Percentiles rank a stretch among this genome's conserved stretches.
phyloP scores from a whole-genome alignment of 2,329 filamentous ascomycete species.

The Penicillium sp. region DNA sequence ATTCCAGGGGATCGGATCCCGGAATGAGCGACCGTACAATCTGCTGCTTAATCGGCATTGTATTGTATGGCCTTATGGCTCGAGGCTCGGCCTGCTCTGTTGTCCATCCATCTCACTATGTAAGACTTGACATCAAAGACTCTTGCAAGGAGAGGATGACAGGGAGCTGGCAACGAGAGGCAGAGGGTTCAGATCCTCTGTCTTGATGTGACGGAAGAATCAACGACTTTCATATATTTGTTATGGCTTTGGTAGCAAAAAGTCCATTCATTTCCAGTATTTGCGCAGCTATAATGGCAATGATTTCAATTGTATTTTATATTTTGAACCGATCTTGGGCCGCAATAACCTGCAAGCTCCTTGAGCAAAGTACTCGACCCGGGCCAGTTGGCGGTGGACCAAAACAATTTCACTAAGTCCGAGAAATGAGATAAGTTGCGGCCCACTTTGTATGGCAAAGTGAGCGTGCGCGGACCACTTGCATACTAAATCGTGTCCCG shows the following conservation, averaged over 20 bases:
- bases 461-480: slow-evolving; percentile 2
- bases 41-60: slow-evolving; percentile 2
- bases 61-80: slow-evolving; percentile 20
- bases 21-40: slow-evolving; percentile 26
- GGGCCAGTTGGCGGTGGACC: no score
- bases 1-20: slow-evolving; percentile 20
- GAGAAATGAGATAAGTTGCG: neutral
- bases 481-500: slow-evolving; percentile 3
- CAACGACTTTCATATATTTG: slow-evolving; percentile 28
- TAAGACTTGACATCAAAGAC: neutral
- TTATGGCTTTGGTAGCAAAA: slow-evolving; percentile 31
- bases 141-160: slow-evolving; percentile 1
- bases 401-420: neutral
- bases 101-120: slow-evolving; percentile 5
- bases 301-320: neutral
- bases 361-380: neutral
- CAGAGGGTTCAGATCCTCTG: slow-evolving; percentile 26
- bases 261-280: slow-evolving; percentile 23
- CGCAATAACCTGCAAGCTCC: neutral
- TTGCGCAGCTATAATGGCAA: slow-evolving; percentile 7
- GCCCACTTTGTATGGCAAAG: slow-evolving; percentile 6
- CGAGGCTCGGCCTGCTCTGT: slow-evolving; percentile 23
- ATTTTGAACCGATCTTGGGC: neutral
- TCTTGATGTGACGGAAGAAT: slow-evolving; percentile 24
- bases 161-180: slow-evolving; percentile 17